Percentiles rank a stretch among this genome's conserved stretches.
phyloP scores from a whole-genome alignment of 495 filamentous ascomycete genomes.

The Aspergillus conjunctus region DNA sequence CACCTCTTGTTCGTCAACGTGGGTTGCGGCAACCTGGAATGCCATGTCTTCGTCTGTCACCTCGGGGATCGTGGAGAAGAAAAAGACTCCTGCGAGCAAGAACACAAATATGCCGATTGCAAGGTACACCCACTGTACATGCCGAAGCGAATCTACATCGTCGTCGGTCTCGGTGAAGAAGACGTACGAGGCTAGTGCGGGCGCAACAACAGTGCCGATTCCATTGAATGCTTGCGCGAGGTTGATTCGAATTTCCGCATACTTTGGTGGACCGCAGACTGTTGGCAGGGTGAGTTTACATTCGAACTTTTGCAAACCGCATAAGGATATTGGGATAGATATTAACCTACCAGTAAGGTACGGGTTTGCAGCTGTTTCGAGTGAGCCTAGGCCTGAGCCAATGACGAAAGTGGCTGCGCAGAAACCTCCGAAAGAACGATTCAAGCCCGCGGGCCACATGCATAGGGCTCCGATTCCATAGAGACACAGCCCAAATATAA shows the following conservation, averaged over 20 bases:
- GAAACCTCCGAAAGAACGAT: conserved; percentile 61
- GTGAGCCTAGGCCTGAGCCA: conserved; percentile 54
- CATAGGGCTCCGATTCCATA: conserved; percentile 58
- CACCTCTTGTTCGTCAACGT: conserved; percentile 45
- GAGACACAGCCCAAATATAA: conserved; percentile 53
- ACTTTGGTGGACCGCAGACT: conserved; percentile 55
- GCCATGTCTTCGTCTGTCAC: conserved; percentile 61
- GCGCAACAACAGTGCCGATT: conserved; percentile 65
- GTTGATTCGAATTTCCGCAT: conserved; percentile 62
- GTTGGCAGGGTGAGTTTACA: neutral
- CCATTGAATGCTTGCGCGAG: conserved; percentile 70
- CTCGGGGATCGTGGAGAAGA: conserved; percentile 53
- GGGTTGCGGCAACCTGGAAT: conserved; percentile 49
- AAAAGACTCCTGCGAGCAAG: conserved; percentile 53
- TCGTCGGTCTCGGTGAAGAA: conserved; percentile 61
- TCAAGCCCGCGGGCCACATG: conserved; percentile 56
- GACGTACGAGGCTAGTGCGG: conserved; percentile 66
- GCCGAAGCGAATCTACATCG: conserved; percentile 49
- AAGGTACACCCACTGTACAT: conserved; percentile 77
- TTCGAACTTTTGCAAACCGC: neutral
- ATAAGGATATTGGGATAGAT: neutral
- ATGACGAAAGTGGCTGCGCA: conserved; percentile 62
- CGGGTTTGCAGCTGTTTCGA: conserved; percentile 60
- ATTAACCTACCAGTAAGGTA: conserved; percentile 50
- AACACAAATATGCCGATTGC: conserved; percentile 73